Conservation (phyloP, 495 filamentous ascomycete genomes). For the Xylaria palmicola region DNA sequence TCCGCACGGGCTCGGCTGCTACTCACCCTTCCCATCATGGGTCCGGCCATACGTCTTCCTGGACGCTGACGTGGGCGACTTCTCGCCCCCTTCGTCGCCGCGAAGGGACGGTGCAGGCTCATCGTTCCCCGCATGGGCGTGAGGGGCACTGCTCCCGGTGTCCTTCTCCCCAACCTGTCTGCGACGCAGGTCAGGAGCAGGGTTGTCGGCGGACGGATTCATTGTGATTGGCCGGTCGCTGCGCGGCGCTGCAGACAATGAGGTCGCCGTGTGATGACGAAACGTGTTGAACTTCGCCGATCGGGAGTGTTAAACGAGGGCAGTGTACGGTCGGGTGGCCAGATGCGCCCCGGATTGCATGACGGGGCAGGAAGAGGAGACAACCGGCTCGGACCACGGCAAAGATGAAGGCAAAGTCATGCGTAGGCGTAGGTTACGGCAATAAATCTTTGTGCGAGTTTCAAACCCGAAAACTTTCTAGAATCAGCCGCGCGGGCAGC, state of each 20-base stretch:
- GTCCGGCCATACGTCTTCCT: constrained; percentile 89
- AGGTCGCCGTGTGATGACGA: constrained; percentile 2
- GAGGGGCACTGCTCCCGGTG: constrained; percentile 2
- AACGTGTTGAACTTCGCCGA: constrained; percentile 19
- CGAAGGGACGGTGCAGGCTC: neutral
- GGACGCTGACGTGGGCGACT: constrained; percentile 43
- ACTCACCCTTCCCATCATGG: constrained; percentile 82
- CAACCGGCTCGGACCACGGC: neutral
- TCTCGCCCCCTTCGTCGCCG: constrained; percentile 17
- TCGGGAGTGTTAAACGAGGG: constrained; percentile 12
- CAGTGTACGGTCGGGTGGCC: neutral
- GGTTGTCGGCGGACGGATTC: constrained; percentile 10
- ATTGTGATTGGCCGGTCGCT: constrained; percentile 16
- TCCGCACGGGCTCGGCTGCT: neutral
- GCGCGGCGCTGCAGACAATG: neutral
- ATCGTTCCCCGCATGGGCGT: constrained; percentile 4
- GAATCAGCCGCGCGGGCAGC: neutral
- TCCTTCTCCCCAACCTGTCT: constrained; percentile 9
- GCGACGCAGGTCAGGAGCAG: constrained; percentile 16
- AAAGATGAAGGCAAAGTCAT: neutral
- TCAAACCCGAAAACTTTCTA: neutral
- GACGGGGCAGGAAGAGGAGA: neutral
- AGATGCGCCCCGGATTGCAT: neutral
- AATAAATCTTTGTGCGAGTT: neutral
- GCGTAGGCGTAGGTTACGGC: neutral